Evolutionary conservation across 108 stramenopile genomes (phyloP).

Genomic region (Schizochytrium sp.): DNA sequence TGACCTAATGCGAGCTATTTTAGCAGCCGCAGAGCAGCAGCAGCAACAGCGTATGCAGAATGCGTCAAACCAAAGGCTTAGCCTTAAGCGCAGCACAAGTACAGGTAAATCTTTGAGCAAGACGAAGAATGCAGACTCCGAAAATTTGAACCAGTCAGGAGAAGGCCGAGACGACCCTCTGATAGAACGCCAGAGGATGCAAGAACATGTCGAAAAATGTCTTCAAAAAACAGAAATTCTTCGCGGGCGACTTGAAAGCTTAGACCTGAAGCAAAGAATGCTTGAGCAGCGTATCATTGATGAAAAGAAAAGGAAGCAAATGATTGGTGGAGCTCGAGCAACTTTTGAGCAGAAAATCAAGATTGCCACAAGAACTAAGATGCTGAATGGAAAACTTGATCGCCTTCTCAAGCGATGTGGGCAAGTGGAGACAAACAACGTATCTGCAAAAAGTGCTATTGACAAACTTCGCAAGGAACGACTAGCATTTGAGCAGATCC

Average conservation of each 20-base stretch:
- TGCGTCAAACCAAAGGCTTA: background rate
- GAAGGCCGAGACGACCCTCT: constrained; percentile 18
- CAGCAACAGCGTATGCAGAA: background rate
- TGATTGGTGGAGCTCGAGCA: constrained; percentile 1
- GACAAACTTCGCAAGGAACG: constrained; percentile 31
- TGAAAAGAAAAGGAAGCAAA: constrained; percentile 6
- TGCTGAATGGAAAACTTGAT: constrained; percentile 17
- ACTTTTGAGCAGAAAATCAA: constrained; percentile 35
- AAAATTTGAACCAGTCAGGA: background rate
- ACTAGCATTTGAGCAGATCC: background rate
- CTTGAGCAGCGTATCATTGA: constrained; percentile 55
- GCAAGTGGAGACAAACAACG: background rate
- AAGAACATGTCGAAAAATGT: constrained; percentile 47
- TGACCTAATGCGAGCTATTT: background rate
- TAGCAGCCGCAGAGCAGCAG: constrained; percentile 6
- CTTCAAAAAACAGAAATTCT: constrained; percentile 24
- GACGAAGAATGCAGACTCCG: background rate
- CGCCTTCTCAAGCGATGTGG: background rate
- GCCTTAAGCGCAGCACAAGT: background rate
- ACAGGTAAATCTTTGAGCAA: background rate
- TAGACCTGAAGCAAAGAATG: background rate
- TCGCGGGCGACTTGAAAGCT: constrained; percentile 32
- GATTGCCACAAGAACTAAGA: background rate
- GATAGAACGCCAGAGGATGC: constrained; percentile 24
- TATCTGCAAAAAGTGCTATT: background rate